Evolutionary conservation across 768 basidiomycete species (phyloP), one percentile per base, ranked within the genome.

Genomic region (Amanita thiersii): DNA sequence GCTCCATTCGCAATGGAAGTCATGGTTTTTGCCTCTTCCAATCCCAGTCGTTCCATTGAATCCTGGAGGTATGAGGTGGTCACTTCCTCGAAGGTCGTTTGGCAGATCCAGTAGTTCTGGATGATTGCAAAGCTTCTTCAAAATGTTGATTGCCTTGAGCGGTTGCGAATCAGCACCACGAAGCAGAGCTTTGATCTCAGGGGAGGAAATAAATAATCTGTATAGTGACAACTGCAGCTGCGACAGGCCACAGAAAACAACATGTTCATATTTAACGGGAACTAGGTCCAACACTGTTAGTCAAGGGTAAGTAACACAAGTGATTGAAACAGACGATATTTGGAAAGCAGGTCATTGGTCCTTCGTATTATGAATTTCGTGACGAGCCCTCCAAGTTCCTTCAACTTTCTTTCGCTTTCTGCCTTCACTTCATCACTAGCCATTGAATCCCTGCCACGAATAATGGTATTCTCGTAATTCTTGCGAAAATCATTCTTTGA

Each of bases 201-300:
- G 89, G 1, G 91, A 94, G 2, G 81, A 82, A 47, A 94, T 93
- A 56, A 97, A 97, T 21, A 88, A 70, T 36, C 81, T 80, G 56
- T 97, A 97, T 2, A 97, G 66, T 5, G 86, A 67, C 10, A 88
- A 63, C 52, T 97, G 92, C 51, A 96, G 80, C 11, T 81, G 69
- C 2, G 88, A 90, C 3, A 87, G 73, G 30, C 77, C 72, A 57
- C 92, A 97, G 62, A 96, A 97, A 0, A 97, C 92, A 47, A 97
- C 86, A 46, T 97, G 91, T 58, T 98, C 96, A 64, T 98, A 98
- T 60, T 99, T 99, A 64, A 99, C 90, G 6, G 96, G 96, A 20
- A 99, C 94, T 98, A 53, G 1, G n/a, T n/a, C n/a, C 39, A 36
- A 18, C 8, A 5, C 42, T 20, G 32, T 48, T 25, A 43, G 42